Evolutionary conservation across 2,329 filamentous ascomycete genomes (phyloP), one percentile per base, ranked within the genome.

Genomic region (Exophiala alcalophila): DNA sequence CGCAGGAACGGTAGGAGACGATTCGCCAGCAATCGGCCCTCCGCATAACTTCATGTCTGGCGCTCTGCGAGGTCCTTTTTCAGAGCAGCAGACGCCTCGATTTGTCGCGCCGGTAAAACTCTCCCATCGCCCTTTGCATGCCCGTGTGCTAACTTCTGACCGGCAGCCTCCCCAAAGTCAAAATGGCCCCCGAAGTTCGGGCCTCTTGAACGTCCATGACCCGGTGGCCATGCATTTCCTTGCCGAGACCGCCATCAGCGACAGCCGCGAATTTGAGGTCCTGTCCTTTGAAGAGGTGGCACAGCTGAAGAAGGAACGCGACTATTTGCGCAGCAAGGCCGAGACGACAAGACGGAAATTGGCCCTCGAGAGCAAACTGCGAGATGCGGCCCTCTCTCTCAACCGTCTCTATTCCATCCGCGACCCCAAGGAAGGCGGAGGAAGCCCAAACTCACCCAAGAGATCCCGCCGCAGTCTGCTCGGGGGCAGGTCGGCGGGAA

Each of bases 261-360:
- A 98, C 66, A 94, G 89, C 69, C 84, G 82, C 59, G 72, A 81
- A 56, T 98, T 83, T 63, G 83, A 91, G 60, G 82, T 98, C 16
- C 64, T 98, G 49, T 87, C 90, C 0, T 86, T 91, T 55, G 89
- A 95, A 61, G 90, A 97, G 66, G 84, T 96, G 20, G 92, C 97
- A 54, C 77, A 80, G 32, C 68, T 97, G 57, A 98, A 97, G 73
- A 94, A 89, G 63, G 87, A 95, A 69, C 78, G 83, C 50, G 77
- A 80, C 45, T 72, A 80, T 24, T 67, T 97, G 35, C 74, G 77
- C 18, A 78, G 82, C 59, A 83, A 87, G n/a, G 82, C 95, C 54
- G 86, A 91, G 50, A 83, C 86, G 25, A 82, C 87, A 14, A 81
- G 83, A 54, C 79, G 87, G 47, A 95, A 91, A 65, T 74, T 98